Evolutionary conservation across 495 filamentous ascomycete genomes (phyloP).

Genomic region (Clohesyomyces aquaticus): DNA sequence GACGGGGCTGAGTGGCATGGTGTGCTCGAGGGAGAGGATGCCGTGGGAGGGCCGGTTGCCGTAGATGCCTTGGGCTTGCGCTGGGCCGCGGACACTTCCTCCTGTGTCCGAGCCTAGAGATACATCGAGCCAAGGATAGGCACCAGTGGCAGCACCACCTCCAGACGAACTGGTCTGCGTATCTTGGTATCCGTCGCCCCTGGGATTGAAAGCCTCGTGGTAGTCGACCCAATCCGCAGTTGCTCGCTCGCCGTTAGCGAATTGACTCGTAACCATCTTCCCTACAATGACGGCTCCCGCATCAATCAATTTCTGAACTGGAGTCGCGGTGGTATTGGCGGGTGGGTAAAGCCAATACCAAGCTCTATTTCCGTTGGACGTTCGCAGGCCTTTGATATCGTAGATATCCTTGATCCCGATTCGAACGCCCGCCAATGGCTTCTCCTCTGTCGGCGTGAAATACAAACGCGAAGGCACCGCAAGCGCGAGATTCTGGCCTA

Average conservation of each 20-base stretch:
- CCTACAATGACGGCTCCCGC: slow-evolving; percentile 64
- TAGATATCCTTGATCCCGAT: slow-evolving; percentile 67
- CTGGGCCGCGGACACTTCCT: slow-evolving; percentile 54
- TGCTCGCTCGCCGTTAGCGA: slow-evolving; percentile 60
- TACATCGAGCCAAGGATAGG: slow-evolving; percentile 47
- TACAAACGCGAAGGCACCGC: slow-evolving; percentile 62
- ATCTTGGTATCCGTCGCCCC: slow-evolving; percentile 48
- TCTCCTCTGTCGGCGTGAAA: slow-evolving; percentile 42
- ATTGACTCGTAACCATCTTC: slow-evolving; percentile 62
- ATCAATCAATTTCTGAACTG: slow-evolving; percentile 61
- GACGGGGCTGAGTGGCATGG: slow-evolving; percentile 53
- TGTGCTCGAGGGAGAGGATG: slow-evolving; percentile 50
- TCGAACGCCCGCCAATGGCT: slow-evolving; percentile 51
- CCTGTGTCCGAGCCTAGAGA: slow-evolving; percentile 50
- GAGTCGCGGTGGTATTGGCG: slow-evolving; percentile 50
- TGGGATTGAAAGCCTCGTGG: slow-evolving; percentile 45
- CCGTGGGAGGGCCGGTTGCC: slow-evolving; percentile 57
- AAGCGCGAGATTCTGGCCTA: slow-evolving; percentile 49
- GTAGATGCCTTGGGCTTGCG: slow-evolving; percentile 54
- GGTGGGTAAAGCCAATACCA: slow-evolving; percentile 59
- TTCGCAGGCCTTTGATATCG: slow-evolving; percentile 59
- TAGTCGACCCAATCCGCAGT: slow-evolving; percentile 61
- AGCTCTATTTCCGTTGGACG: slow-evolving; percentile 59
- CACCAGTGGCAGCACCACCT: slow-evolving; percentile 39
- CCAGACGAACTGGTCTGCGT: slow-evolving; percentile 43